A percentile compares a stretch with the other conserved stretches of the same genome.
Evolutionary conservation across 202 grass and related monocot genomes (phyloP).

Genomic region (Eragrostis tef): DNA sequence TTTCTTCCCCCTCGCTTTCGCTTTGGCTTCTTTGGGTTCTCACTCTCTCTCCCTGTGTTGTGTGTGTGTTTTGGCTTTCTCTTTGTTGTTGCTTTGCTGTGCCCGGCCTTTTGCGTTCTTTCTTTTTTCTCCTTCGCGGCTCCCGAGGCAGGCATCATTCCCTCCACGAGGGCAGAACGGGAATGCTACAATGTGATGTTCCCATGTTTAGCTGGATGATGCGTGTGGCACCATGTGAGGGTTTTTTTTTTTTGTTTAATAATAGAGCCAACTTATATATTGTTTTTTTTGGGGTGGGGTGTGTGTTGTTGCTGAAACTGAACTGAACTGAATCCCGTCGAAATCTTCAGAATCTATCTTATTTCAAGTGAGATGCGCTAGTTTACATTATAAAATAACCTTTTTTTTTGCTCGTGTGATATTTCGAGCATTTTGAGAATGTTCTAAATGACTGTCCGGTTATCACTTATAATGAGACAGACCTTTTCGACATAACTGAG

Average conservation of each 20-base stretch:
- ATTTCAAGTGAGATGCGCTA: neutral
- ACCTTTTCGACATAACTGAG: neutral
- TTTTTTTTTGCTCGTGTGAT: neutral
- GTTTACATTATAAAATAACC: neutral
- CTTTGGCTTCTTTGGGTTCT: conserved; percentile 46
- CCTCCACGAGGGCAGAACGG: conserved; percentile 63
- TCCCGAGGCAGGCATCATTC: conserved; percentile 72
- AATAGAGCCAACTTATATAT: no score
- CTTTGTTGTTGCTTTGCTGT: conserved; percentile 50
- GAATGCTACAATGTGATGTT: neutral
- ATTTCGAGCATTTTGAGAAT: no score
- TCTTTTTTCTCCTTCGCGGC: conserved; percentile 38
- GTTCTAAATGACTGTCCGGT: no score
- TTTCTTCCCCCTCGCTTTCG: conserved; percentile 39
- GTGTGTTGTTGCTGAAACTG: neutral
- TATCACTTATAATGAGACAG: neutral
- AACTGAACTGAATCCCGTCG: neutral
- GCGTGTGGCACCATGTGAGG: neutral
- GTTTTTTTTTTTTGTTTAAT: neutral
- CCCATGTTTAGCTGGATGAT: neutral
- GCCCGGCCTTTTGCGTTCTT: conserved; percentile 39
- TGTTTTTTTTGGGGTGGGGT: neutral
- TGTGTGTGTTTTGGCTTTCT: conserved; percentile 40
- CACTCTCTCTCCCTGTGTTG: conserved; percentile 15
- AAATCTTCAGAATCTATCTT: neutral